These are phyloP conservation scores for Lumnitzera littorea DNA, from an alignment of 345 rosid species.

Conservation along the genomic window DNA sequence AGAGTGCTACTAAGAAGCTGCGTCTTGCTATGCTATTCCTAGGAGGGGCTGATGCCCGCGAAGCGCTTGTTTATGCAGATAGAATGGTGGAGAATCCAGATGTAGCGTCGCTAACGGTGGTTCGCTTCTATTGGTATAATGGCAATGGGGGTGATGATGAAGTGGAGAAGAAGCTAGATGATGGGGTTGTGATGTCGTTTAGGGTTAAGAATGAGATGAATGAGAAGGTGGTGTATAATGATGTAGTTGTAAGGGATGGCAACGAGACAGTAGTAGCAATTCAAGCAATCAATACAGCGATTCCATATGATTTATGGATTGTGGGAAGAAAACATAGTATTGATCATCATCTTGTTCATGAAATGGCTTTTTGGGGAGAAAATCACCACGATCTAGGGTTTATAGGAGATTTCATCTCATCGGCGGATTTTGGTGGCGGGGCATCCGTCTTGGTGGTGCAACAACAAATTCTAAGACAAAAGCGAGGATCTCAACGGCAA, in stretches of 20 bases:
- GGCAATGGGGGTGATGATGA: constrained; percentile 13
- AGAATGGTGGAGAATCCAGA: constrained; percentile 13
- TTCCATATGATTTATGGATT: constrained; percentile 13
- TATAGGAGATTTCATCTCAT: constrained; percentile 12
- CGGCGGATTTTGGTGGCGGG: constrained; percentile 7
- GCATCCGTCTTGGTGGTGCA: constrained; percentile 18
- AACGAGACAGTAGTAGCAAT: constrained; percentile 8
- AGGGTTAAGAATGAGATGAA: not conserved
- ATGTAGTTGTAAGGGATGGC: constrained; percentile 14
- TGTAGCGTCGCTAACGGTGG: constrained; percentile 10
- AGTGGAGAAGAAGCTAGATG: constrained; percentile 10
- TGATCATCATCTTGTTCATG: not conserved
- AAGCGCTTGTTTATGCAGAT: constrained; percentile 15
- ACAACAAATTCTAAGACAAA: constrained; percentile 3
- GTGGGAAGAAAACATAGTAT: constrained; percentile 14
- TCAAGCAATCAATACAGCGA: not conserved
- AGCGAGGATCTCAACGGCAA: too few relatives aligned
- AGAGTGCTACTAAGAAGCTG: not conserved
- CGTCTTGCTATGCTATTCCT: constrained; percentile 13
- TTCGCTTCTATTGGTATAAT: constrained; percentile 3
- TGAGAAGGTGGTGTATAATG: not conserved
- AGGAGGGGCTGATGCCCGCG: constrained; percentile 21
- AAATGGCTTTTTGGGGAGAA: constrained; percentile 13
- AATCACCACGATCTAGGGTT: constrained; percentile 15
- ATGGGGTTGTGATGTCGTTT: constrained; percentile 16